Percentiles rank a stretch among this genome's conserved stretches.
Evolutionary conservation across 768 basidiomycete genomes (phyloP).

Genomic region (Macrolepiota dolichaula): DNA sequence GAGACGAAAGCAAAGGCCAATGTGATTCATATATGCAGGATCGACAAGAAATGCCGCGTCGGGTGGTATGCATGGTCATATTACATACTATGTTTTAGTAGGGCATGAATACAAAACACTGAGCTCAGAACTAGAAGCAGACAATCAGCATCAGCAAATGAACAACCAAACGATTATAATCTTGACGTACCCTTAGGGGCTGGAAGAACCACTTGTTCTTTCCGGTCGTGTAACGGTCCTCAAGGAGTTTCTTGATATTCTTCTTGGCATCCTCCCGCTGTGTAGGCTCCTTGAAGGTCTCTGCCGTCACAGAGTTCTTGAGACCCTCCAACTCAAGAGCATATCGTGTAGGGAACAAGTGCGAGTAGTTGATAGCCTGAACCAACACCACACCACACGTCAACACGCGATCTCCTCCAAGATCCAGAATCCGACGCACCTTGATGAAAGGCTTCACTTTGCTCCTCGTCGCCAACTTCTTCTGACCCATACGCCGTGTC

Average conservation of each 20-base stretch:
- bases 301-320: conserved; percentile 79
- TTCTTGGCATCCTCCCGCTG: conserved; percentile 96
- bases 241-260: conserved; percentile 91
- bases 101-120: conserved; percentile 4
- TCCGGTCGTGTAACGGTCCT: conserved; percentile 90
- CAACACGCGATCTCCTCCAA: neutral
- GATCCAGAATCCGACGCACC: conserved; percentile 41
- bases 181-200: conserved; percentile 63
- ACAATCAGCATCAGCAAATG: neutral
- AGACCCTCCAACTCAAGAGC: conserved; percentile 93
- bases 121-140: conserved; percentile 6
- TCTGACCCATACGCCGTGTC: conserved; percentile 95
- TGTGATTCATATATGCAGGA: neutral
- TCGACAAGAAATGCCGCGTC: neutral
- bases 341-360: conserved; percentile 99
- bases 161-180: neutral
- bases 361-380: conserved; percentile 95
- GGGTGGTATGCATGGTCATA: conserved; percentile 10
- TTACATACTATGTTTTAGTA: conserved; percentile 11
- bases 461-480: conserved; percentile 87
- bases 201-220: conserved; percentile 99
- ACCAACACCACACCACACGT: neutral
- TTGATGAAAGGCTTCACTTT: conserved; percentile 99
- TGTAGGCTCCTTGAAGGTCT: conserved; percentile 97
- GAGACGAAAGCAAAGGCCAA: neutral